A percentile compares a stretch with the other conserved stretches of the same genome.
These are phyloP conservation scores for Phytopythium oedochilum DNA, from an alignment of 352 stramenopile species.

Conservation along the genomic window DNA sequence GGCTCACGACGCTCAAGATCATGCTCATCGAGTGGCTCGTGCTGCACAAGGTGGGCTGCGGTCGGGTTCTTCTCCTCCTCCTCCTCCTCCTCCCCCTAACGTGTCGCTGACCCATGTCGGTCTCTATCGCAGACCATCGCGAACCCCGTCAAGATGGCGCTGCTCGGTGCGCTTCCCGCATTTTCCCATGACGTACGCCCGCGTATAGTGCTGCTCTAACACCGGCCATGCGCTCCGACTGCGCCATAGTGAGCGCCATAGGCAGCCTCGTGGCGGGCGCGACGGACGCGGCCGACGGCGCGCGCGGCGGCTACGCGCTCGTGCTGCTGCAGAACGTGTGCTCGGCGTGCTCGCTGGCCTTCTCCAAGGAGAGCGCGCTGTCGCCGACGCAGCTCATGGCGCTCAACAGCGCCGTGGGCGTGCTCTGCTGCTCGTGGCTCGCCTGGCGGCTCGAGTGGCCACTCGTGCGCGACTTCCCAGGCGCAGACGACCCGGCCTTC, in stretches of 20 bases:
- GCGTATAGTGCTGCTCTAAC: not conserved
- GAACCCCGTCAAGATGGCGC: conserved; percentile 42
- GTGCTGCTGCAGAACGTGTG: conserved; percentile 70
- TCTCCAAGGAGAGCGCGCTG: conserved; percentile 61
- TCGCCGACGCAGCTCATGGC: conserved; percentile 48
- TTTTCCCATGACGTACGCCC: not conserved
- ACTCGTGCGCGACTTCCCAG: conserved; percentile 24
- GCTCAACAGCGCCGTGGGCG: conserved; percentile 44
- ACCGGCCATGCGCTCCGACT: no score
- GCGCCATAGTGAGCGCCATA: conserved; percentile 55
- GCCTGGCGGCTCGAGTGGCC: conserved; percentile 38
- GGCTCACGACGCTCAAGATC: conserved; percentile 70
- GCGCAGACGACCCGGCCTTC: conserved; percentile 26
- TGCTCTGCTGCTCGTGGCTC: conserved; percentile 33
- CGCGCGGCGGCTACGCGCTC: conserved; percentile 40
- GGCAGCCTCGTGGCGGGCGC: conserved; percentile 53
- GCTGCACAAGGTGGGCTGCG: conserved; percentile 36
- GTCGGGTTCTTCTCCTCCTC: not conserved
- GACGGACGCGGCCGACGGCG: conserved; percentile 45
- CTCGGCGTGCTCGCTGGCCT: conserved; percentile 50
- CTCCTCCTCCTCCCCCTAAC: no score
- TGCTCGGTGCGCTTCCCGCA: conserved; percentile 34
- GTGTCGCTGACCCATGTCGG: no score
- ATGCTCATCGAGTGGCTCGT: conserved; percentile 77
- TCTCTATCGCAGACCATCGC: conserved; percentile 39